Conservation (phyloP, 495 filamentous ascomycete genomes). For the Aspergillus campestris region DNA sequence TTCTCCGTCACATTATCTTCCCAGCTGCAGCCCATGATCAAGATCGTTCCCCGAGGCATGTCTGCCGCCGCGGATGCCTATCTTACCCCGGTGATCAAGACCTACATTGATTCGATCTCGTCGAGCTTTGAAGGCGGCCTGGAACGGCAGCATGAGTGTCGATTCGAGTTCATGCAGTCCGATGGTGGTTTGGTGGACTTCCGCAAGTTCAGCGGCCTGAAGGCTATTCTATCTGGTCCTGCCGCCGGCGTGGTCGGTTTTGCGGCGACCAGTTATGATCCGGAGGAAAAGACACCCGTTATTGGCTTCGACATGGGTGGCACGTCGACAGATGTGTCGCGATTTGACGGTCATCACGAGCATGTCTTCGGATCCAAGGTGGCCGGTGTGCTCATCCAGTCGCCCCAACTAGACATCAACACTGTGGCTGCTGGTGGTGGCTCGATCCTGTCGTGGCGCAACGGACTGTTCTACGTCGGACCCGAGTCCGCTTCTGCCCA, state of each 20-base stretch:
- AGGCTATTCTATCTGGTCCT: conserved; percentile 52
- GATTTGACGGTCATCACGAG: conserved; percentile 89
- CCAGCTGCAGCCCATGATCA: conserved; percentile 80
- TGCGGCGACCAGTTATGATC: conserved; percentile 86
- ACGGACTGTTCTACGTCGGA: conserved; percentile 93
- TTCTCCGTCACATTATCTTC: conserved; percentile 51
- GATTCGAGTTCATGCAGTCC: conserved; percentile 49
- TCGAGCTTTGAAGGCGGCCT: conserved; percentile 48
- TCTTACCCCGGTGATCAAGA: conserved; percentile 88
- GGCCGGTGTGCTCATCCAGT: conserved; percentile 90
- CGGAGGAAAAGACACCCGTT: conserved; percentile 75
- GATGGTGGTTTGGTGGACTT: conserved; percentile 50
- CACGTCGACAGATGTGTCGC: conserved; percentile 88
- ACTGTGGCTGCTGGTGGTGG: conserved; percentile 94
- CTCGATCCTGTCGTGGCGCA: conserved; percentile 80
- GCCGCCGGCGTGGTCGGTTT: conserved; percentile 81
- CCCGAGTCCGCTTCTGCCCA: conserved; percentile 91
- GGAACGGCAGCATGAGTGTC: conserved; percentile 36
- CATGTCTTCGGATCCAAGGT: conserved; percentile 98
- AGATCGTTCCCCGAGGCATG: conserved; percentile 67
- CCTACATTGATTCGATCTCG: conserved; percentile 87
- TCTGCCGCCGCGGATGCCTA: conserved; percentile 95
- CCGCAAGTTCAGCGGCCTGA: conserved; percentile 48
- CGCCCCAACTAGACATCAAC: conserved; percentile 94
- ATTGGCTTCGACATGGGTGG: conserved; percentile 98